Evolutionary conservation across 805 yeast species (phyloP).

Genomic region (Saturnispora quitensis): DNA sequence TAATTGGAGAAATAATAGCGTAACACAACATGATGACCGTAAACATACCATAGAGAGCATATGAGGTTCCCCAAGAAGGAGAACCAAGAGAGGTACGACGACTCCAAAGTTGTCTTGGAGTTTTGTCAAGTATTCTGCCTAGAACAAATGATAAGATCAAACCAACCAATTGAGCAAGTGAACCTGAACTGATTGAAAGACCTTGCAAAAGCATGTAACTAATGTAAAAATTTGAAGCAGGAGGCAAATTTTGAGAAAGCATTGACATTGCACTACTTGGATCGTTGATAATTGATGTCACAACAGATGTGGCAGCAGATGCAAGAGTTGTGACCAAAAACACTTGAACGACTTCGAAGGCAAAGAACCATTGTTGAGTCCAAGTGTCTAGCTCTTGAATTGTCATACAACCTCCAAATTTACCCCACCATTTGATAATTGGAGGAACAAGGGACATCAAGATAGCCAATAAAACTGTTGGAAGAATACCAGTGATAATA

Average conservation of each 20-base stretch:
- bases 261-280: conserved; percentile 69
- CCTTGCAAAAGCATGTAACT: conserved; percentile 78
- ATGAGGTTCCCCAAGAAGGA: conserved; percentile 74
- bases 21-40: conserved; percentile 66
- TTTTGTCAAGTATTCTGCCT: conserved; percentile 64
- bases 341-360: conserved; percentile 83
- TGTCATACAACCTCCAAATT: conserved; percentile 62
- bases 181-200: conserved; percentile 65
- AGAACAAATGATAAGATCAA: conserved; percentile 63
- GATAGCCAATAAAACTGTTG: conserved; percentile 69
- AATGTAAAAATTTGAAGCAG: conserved; percentile 85
- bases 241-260: conserved; percentile 72
- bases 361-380: conserved; percentile 85
- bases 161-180: conserved; percentile 65
- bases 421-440: conserved; percentile 69
- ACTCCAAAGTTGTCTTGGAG: conserved; percentile 90
- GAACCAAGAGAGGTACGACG: conserved; percentile 55
- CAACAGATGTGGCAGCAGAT: conserved; percentile 76
- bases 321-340: conserved; percentile 78
- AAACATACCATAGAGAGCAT: conserved; percentile 70
- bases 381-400: conserved; percentile 64
- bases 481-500: conserved; percentile 78
- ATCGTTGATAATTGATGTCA: conserved; percentile 52
- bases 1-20: conserved; percentile 69
- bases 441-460: conserved; percentile 85